Evolutionary conservation across 1,284 basidiomycete genomes (phyloP), one percentile per base, ranked within the genome.

Genomic region (Omphalotus olearius): DNA sequence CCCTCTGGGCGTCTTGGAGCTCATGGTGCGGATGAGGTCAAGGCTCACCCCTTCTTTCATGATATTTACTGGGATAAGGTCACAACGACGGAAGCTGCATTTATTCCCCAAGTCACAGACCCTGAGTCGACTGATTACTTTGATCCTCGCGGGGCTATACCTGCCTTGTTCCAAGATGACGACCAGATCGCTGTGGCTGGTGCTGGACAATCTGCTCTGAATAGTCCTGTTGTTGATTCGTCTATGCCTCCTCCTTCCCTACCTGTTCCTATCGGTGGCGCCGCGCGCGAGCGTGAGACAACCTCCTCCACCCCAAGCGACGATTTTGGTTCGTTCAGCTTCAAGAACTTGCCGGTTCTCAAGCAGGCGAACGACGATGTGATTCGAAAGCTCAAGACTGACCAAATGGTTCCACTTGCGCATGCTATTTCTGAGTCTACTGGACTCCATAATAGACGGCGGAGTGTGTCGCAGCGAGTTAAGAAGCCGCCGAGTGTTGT

Each of bases 101-200:
- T 99, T 70, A 94, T 99, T 46, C 97, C 97, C 40, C 90, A 95
- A 63, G 84, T 97, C 33, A 84, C 88, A 7, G 96, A 99, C 67
- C 93, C 94, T 0, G 96, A 98, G 69, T 97, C 93, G 20, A 99
- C 97, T 11, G 97, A 99, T 67, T 99, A 99, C 73, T 99, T 99
- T 62, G 97, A 99, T 69, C 82, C 93, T 54, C 87, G 97, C 26
- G 97, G 97, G 17, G 92, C 92, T 14, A 82, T 92, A 43, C 82
- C 89, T 36, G 91, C 94, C 65, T 72, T 93, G 37, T 94, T 96
- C 75, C 85, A 91, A 46, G 91, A 93, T 53, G 88, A 92, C 49
- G 90, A 92, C 47, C 67, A 69, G 47, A 72, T 35, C 16, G 26
- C 30, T 16, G 13, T 82, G 33, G 71, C 78, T 23, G 67, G 82